Evolutionary conservation across 169 alveolate species (phyloP).

Genomic region (Plasmodium inui): DNA sequence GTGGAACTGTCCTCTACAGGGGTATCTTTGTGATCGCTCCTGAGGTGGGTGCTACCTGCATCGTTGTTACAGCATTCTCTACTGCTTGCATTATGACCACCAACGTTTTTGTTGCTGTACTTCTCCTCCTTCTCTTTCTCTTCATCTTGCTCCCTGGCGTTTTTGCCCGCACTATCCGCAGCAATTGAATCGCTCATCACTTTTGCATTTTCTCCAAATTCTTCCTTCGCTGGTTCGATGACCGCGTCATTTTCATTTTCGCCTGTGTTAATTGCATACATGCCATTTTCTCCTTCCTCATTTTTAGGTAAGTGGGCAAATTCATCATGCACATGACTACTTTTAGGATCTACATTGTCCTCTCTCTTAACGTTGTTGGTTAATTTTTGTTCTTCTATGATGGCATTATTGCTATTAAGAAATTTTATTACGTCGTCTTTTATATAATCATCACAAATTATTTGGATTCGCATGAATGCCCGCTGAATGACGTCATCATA

Average conservation of each 20-base stretch:
- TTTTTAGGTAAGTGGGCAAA: neutral
- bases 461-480: slow-evolving; percentile 85
- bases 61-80: neutral
- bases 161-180: neutral
- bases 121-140: neutral
- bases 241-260: neutral
- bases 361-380: slow-evolving; percentile 34
- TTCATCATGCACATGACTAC: neutral
- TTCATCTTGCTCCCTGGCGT: neutral
- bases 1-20: neutral
- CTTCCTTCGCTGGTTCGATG: neutral
- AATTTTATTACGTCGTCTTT: slow-evolving; percentile 74
- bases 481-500: slow-evolving; percentile 87
- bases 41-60: neutral
- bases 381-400: slow-evolving; percentile 78
- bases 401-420: slow-evolving; percentile 66
- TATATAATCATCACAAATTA: slow-evolving; percentile 74
- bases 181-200: neutral
- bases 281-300: neutral
- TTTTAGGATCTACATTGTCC: neutral
- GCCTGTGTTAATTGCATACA: neutral
- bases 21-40: neutral
- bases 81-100: neutral
- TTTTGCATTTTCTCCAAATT: neutral
- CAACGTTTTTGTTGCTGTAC: neutral